Base-by-base conservation (phyloP, 1,284 basidiomycete genomes). In the Stygiomarasmius scandens region DNA sequence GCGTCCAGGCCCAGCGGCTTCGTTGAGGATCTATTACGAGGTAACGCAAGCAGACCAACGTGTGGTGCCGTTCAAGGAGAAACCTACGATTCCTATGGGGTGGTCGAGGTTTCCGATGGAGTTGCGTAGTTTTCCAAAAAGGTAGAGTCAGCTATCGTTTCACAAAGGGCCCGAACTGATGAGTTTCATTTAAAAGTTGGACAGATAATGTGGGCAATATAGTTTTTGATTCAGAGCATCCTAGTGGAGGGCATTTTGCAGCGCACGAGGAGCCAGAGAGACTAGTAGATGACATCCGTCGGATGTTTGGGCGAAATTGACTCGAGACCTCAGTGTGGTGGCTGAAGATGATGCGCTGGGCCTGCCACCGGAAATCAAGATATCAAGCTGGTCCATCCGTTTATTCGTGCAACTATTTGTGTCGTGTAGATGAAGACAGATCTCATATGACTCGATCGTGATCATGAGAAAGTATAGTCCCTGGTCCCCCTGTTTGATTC, bases 21-120 rank as follows among this genome's bases (percentile, higher is more conserved):
- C 78, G 1, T 11, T 74, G 16, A 68, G 78, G 23, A 77, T 81
- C 43, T 81, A 82, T 66, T 77, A 76, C 38, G 59, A 61, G 29
- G 38, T 54, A 16, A 44, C 23, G 6, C 52, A 58, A 24, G 43
- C 46, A 8, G 41, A 41, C 19, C 46, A 60, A 10, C 34, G 36
- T 9, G 12, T 19, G 1, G 19, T 54, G 24, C 56, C 59, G 10
- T 27, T 45, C 1, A 19, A 12, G 5, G 23, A 38, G 19, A 57
- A 49, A 44, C 59, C 59, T 5, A 50, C 49, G 8, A 58, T 61
- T 50, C 59, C 59, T 1, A 43, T 54, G 34, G 59, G 59, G 8
- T 49, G 45, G 20, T 61, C 59, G 2, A 25, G 43, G 11, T 61
- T 58, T 27, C 59, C 59, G 2, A 55, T 48, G 29, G 59, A 61